Evolutionary conservation across 768 basidiomycete genomes (phyloP).

Genomic region (Pleurotus salmoneostramineus): DNA sequence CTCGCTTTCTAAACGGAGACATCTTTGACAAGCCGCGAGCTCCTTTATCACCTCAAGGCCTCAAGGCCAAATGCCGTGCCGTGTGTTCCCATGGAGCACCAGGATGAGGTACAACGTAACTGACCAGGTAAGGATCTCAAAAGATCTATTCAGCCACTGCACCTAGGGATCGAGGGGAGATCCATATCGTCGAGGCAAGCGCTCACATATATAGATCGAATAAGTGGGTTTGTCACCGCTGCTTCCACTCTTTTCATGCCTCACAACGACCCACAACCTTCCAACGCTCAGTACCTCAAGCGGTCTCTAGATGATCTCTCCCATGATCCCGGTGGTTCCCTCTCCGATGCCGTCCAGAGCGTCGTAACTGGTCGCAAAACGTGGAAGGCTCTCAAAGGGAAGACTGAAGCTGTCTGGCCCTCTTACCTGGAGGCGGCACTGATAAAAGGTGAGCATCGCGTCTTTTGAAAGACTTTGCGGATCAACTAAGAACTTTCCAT

Average conservation of each 20-base stretch:
- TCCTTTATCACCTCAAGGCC: too few species aligned
- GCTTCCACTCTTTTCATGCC: background rate
- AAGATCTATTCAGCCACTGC: conserved; percentile 6
- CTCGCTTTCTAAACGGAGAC: too few species aligned
- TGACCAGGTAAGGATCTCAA: background rate
- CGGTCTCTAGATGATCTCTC: conserved; percentile 1
- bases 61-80: too few species aligned
- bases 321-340: background rate
- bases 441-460: conserved; percentile 44
- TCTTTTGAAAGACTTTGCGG: background rate
- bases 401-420: conserved; percentile 59
- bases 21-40: too few species aligned
- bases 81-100: too few species aligned
- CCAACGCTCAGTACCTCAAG: background rate
- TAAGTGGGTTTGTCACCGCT: background rate
- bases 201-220: background rate
- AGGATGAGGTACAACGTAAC: background rate
- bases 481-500: conserved; percentile 2
- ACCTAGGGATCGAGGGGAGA: background rate
- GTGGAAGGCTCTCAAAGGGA: conserved; percentile 52
- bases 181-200: background rate
- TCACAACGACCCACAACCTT: background rate
- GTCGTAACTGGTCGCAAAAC: conserved; percentile 48
- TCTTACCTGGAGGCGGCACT: conserved; percentile 56
- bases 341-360: conserved; percentile 12